A percentile compares a stretch with the other conserved stretches of the same genome.
Evolutionary conservation across 192 early-diverging fungal genomes (phyloP).

Genomic region (Oehlia diaphana): DNA sequence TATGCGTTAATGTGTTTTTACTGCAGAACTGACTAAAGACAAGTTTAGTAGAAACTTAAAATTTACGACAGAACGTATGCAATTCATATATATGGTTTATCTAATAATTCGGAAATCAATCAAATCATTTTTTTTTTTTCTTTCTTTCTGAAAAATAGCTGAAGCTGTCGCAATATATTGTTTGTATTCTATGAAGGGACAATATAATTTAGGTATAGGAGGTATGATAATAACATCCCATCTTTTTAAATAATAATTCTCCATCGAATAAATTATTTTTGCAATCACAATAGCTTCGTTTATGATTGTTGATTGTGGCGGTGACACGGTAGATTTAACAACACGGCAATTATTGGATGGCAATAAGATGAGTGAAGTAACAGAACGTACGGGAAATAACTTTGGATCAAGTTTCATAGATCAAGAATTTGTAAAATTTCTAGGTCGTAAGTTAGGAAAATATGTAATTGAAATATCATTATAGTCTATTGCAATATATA

Average conservation of each 20-base stretch:
- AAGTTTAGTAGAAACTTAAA: not conserved
- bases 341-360: not conserved
- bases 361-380: not conserved
- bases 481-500: conserved; percentile 14
- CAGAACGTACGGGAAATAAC: not conserved
- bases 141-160: not conserved
- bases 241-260: not conserved
- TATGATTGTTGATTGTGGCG: conserved; percentile 61
- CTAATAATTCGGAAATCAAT: too few species aligned
- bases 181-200: not conserved
- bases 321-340: conserved; percentile 59
- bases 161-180: conserved; percentile 14
- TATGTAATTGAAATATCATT: not conserved
- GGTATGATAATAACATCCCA: not conserved
- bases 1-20: not conserved
- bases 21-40: not conserved
- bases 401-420: conserved; percentile 8
- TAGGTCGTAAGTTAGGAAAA: not conserved
- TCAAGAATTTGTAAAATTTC: conserved; percentile 20
- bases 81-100: too few species aligned
- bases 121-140: not conserved
- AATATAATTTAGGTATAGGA: conserved; percentile 1
- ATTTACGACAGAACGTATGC: too few species aligned
- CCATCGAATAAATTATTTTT: not conserved
- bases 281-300: conserved; percentile 35